These are phyloP conservation scores for Rhizoclosmatium globosum DNA, from an alignment of 192 early-diverging fungal genomes.

Conservation along the genomic window DNA sequence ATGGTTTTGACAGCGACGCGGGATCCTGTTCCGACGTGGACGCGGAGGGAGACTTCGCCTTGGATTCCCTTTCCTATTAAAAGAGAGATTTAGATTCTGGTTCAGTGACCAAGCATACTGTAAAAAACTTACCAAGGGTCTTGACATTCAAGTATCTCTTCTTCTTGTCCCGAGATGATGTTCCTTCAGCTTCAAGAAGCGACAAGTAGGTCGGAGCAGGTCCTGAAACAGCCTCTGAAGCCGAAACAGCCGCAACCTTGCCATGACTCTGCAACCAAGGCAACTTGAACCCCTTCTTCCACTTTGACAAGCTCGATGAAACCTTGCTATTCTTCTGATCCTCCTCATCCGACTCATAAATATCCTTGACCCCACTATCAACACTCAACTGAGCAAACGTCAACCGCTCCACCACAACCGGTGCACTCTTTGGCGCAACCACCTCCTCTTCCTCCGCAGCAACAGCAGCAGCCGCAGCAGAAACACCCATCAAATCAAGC, in stretches of 20 bases:
- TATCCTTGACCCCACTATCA: too few relatives aligned
- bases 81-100: background rate
- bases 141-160: conserved; percentile 21
- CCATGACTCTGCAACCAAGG: background rate
- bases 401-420: too few relatives aligned
- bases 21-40: conserved; percentile 14
- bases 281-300: background rate
- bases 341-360: too few relatives aligned
- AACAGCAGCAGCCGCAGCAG: too few relatives aligned
- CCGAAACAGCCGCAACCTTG: background rate
- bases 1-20: conserved; percentile 32
- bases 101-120: too few relatives aligned
- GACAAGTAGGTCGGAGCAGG: background rate
- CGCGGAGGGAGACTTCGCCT: conserved; percentile 16
- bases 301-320: too few relatives aligned
- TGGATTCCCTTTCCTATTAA: conserved; percentile 18
- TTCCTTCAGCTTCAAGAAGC: background rate
- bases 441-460: background rate
- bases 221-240: background rate
- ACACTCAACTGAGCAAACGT: too few relatives aligned
- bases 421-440: conserved; percentile 1
- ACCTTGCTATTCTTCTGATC: too few relatives aligned
- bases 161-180: conserved; percentile 16
- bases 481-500: too few relatives aligned
- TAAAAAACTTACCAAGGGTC: conserved; percentile 14